Evolutionary conservation across 2,329 filamentous ascomycete species (phyloP), one percentile per base, ranked within the genome.

Genomic region (Fusarium staphyleae): DNA sequence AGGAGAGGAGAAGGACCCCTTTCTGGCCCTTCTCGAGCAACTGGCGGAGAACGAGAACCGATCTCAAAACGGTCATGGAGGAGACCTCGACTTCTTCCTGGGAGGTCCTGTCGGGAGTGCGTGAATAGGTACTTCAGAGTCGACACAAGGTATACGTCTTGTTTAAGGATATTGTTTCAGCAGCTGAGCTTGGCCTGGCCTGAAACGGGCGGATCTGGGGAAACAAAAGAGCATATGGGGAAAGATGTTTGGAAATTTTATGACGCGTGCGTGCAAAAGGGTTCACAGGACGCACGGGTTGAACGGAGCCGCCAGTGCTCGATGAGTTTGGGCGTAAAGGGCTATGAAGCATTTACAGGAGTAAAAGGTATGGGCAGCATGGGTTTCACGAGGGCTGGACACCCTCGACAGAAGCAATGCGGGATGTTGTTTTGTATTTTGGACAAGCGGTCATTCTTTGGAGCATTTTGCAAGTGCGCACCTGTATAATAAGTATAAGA

Each of bases 51-150:
- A 91, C 66, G 90, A 93, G 72, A 83, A 89, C 47, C 70, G 71
- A 16, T 68, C 74, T 46, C 79, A 80, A 34, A 78, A 83, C 44
- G 89, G 87, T 0, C 83, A 86, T 9, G 88, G 87, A 11, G 87
- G 82, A 60, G 90, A 93, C 68, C 75, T 95, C 65, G 90, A 93
- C 70, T 93, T 91, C 73, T 93, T 93, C 67, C 74, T 93, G 22
- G 71, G 67, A 15, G 67, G 69, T 16, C 54, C 68, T 7, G 57
- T 52, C 5, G 40, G 42, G 22, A 62, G 42, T 36, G 48, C 55
- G 15, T 61, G 46, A 61, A 16, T 33, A 14, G n/a, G 15, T 4
- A 29, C 16, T 24, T 43, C 18, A 43, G 34, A 40, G 12, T 24
- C 18, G 14, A 22, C 5, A 24, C 16, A 11, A 11, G 14, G n/a